phyloP scores from a whole-genome alignment of 2,329 filamentous ascomycete genomes.

The Penicillium sp. region DNA sequence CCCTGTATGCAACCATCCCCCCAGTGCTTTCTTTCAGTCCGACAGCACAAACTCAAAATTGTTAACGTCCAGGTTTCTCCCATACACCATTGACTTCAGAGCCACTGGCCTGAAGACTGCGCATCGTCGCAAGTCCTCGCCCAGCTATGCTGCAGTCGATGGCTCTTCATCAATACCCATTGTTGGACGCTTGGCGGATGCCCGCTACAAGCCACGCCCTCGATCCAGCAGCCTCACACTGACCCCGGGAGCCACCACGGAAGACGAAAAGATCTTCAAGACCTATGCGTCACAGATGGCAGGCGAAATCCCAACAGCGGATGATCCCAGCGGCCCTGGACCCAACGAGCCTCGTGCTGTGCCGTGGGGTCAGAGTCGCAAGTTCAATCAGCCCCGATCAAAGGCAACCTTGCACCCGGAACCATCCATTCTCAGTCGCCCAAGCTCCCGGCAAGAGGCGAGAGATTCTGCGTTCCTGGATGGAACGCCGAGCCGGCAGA shows the following conservation, averaged over 20 bases:
- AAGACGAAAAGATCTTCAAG: constrained; percentile 41
- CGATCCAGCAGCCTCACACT: constrained; percentile 26
- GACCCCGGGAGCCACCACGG: constrained; percentile 41
- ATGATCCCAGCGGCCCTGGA: constrained; percentile 32
- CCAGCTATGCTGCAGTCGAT: constrained; percentile 22
- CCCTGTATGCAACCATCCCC: constrained; percentile 27
- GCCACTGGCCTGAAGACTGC: constrained; percentile 20
- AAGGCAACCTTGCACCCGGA: constrained; percentile 56
- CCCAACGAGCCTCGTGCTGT: constrained; percentile 67
- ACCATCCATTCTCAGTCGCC: constrained; percentile 63
- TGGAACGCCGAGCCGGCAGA: constrained; percentile 11
- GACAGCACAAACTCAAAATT: constrained; percentile 1
- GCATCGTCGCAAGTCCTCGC: constrained; percentile 23
- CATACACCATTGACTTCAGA: constrained; percentile 39
- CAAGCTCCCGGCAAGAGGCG: constrained; percentile 14
- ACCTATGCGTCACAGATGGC: constrained; percentile 29
- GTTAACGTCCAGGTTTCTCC: constrained; percentile 30
- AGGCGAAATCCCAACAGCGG: constrained; percentile 28
- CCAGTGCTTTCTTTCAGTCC: neutral
- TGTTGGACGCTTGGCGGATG: constrained; percentile 25
- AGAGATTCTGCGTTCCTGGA: constrained; percentile 25
- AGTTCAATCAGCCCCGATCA: constrained; percentile 74
- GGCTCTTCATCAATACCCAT: constrained; percentile 21
- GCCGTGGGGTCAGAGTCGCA: constrained; percentile 66
- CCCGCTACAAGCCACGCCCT: constrained; percentile 15